phyloP scores from a whole-genome alignment of 768 basidiomycete species.

The Naganishia randhawae region DNA sequence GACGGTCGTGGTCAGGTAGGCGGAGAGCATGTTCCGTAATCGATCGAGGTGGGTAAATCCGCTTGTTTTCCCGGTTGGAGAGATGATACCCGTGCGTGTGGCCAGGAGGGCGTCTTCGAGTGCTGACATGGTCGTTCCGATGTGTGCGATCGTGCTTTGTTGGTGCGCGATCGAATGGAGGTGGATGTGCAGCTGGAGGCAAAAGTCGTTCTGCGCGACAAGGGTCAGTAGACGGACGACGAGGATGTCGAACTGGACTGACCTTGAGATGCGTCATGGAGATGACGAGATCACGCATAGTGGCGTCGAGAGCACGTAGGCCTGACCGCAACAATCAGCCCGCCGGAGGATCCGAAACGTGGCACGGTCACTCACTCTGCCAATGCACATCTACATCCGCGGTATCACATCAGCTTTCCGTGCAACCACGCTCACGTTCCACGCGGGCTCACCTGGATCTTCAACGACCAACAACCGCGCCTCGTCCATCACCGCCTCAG shows the following conservation, averaged over 20 bases:
- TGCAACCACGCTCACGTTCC: neutral
- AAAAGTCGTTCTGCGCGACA: slow-evolving; percentile 50
- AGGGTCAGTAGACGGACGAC: neutral
- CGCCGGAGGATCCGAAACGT: too few species aligned
- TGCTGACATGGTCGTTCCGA: slow-evolving; percentile 63
- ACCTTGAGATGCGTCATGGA: slow-evolving; percentile 45
- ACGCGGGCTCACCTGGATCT: slow-evolving; percentile 6
- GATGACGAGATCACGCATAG: slow-evolving; percentile 42
- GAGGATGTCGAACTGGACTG: neutral
- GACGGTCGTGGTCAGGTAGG: slow-evolving; percentile 83
- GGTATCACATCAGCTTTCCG: neutral
- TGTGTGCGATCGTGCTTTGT: slow-evolving; percentile 73
- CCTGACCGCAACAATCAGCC: neutral
- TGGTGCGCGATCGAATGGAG: slow-evolving; percentile 73
- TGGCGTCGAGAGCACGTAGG: slow-evolving; percentile 35
- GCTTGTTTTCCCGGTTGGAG: slow-evolving; percentile 50
- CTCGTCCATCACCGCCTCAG: slow-evolving; percentile 17
- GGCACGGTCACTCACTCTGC: slow-evolving; percentile 12
- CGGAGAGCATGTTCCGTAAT: slow-evolving; percentile 82
- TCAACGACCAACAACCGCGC: slow-evolving; percentile 16
- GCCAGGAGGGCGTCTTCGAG: slow-evolving; percentile 66
- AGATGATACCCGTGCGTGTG: neutral
- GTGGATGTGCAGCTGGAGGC: slow-evolving; percentile 55
- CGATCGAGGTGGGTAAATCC: slow-evolving; percentile 88
- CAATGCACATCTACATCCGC: slow-evolving; percentile 29